These are phyloP conservation scores for Fomitopsis palustris DNA, from an alignment of 1,284 basidiomycete species.

Conservation along the genomic window DNA sequence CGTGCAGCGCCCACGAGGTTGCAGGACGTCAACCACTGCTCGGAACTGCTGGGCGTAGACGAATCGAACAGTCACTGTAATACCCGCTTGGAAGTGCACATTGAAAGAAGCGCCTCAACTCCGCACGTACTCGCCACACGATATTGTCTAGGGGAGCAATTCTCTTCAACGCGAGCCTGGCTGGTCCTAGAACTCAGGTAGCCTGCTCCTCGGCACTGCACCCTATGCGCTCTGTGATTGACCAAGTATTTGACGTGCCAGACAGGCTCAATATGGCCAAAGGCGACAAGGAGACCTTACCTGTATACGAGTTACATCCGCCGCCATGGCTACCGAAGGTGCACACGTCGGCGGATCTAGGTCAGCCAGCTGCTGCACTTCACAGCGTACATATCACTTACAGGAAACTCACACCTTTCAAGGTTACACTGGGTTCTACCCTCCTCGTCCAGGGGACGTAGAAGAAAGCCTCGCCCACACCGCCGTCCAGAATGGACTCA, in stretches of 20 bases:
- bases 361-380: conserved; percentile 22
- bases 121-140: no score
- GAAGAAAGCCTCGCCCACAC: conserved; percentile 80
- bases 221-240: background rate
- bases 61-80: background rate
- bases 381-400: background rate
- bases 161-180: background rate
- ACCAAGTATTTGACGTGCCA: no score
- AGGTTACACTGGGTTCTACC: conserved; percentile 88
- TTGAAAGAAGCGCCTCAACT: no score
- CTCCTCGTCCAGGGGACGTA: conserved; percentile 78
- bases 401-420: conserved; percentile 5
- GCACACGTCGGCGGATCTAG: conserved; percentile 65
- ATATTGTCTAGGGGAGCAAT: no score
- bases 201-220: background rate
- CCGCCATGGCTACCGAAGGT: conserved; percentile 68
- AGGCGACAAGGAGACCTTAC: conserved; percentile 34
- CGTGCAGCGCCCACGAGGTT: background rate
- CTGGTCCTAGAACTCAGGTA: background rate
- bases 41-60: background rate
- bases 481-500: conserved; percentile 80
- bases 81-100: background rate
- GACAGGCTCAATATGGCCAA: conserved; percentile 16
- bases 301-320: conserved; percentile 64
- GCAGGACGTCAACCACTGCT: background rate